Base-by-base conservation (phyloP, 257 asterid genomes). In the Fraxinus pennsylvanica region DNA sequence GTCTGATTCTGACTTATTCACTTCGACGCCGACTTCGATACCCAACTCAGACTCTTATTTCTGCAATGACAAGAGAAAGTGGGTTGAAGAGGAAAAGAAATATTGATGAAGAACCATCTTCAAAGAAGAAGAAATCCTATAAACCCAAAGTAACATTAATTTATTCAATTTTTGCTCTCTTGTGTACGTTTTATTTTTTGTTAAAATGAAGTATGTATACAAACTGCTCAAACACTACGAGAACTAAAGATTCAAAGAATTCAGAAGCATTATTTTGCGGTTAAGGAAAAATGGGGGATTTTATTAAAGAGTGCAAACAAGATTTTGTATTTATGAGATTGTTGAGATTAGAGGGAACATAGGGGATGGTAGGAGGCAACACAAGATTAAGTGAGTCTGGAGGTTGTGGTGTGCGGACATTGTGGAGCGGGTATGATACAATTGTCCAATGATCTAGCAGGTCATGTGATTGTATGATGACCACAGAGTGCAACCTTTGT, bases 361-460 rank as follows among this genome's bases (percentile, higher is more conserved):
- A 85, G 89, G 80, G 76, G 84, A 87, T 82, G 85, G 87, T 87
- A 88, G 89, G 91, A 80, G 85, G 91, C 91, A 87, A 85, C 84
- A 85, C 81, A 87, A 86, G 84, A 84, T 85, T 78, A 86, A 86
- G 86, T 78, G 83, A 82, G 85, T 87, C 25, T 66, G 75, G 81
- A 80, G 76, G 74, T 30, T 61, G 8, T 45, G 73, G 78, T 67
- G 74, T 84, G 76, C 1, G 9, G 41, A 36, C 2, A 6, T 1
- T 59, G 57, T 10, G 19, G 79, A 65, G 41, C 21, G 75, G 59
- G 81, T 77, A 67, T 22, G 71, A 61, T 87, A 81, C 74, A 79
- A 90, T 88, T 92, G 91, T 87, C 96, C 90, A 86, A 81, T 91
- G 91, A 88, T 87, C 89, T 75, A 81, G 83, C 85, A 75, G 83